Conservation (phyloP, 345 rosid species). For the Hypericum perforatum region DNA sequence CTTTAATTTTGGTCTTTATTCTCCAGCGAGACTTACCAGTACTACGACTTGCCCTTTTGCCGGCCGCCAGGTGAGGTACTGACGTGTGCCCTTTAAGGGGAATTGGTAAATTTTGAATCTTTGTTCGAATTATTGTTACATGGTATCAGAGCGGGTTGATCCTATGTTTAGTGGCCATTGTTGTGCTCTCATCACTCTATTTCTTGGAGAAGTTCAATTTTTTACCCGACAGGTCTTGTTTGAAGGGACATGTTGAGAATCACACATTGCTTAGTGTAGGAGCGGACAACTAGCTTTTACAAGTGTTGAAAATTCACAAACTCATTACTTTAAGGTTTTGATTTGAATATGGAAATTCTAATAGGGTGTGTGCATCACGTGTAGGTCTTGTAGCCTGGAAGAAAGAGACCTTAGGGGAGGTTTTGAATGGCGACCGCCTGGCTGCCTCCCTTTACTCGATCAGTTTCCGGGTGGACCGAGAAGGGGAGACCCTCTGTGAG, state of each 20-base stretch:
- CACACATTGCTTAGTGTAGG: no score
- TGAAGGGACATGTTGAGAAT: no score
- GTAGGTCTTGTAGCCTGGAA: slow-evolving; percentile 47
- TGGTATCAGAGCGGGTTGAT: neutral
- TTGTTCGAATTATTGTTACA: neutral
- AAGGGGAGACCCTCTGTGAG: slow-evolving; percentile 29
- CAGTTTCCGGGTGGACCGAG: slow-evolving; percentile 45
- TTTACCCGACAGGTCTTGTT: no score
- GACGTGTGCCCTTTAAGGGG: neutral
- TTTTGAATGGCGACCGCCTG: slow-evolving; percentile 68
- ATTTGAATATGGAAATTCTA: no score
- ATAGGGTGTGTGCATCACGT: neutral
- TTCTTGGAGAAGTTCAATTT: no score
- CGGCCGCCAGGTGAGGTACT: slow-evolving; percentile 58
- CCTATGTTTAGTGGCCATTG: neutral
- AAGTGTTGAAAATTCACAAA: no score
- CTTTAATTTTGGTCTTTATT: no score
- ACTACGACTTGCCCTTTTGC: slow-evolving; percentile 73
- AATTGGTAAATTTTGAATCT: neutral
- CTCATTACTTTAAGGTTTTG: no score
- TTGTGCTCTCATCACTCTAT: slow-evolving; percentile 11
- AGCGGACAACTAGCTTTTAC: no score
- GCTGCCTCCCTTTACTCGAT: slow-evolving; percentile 40
- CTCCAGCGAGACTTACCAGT: slow-evolving; percentile 70
- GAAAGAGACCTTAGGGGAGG: slow-evolving; percentile 68